These are phyloP conservation scores for Barbatosphaeria neglecta DNA, from an alignment of 495 filamentous ascomycete genomes.

Conservation along the genomic window DNA sequence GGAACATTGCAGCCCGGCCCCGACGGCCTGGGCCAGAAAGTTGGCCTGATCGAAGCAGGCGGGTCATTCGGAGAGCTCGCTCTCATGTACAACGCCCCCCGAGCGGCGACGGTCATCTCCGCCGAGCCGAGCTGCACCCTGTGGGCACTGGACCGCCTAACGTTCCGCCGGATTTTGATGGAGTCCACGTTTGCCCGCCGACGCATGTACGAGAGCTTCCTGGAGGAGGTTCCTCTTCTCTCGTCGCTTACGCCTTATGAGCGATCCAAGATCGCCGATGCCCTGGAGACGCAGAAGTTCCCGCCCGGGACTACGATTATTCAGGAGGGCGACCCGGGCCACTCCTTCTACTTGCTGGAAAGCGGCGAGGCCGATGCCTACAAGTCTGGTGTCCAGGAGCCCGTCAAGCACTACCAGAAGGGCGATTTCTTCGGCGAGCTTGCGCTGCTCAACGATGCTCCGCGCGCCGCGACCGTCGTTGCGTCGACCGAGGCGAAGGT, in stretches of 20 bases:
- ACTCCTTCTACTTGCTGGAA: conserved; percentile 88
- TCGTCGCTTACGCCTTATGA: conserved; percentile 78
- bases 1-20: conserved; percentile 71
- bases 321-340: conserved; percentile 78
- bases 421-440: conserved; percentile 97
- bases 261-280: conserved; percentile 92
- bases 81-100: conserved; percentile 96
- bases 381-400: conserved; percentile 49
- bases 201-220: conserved; percentile 92
- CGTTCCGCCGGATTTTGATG: conserved; percentile 97
- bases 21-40: conserved; percentile 74
- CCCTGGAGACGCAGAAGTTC: conserved; percentile 80
- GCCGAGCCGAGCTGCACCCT: conserved; percentile 67
- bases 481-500: conserved; percentile 80
- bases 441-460: conserved; percentile 84
- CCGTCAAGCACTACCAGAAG: conserved; percentile 71
- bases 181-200: conserved; percentile 92
- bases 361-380: conserved; percentile 76
- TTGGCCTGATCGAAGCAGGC: conserved; percentile 72
- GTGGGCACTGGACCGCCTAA: conserved; percentile 91
- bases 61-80: conserved; percentile 97
- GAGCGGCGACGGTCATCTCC: conserved; percentile 90
- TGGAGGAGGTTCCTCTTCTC: conserved; percentile 92
- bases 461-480: conserved; percentile 82
- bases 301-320: conserved; percentile 75